These are phyloP conservation scores for barrel medic (Medicago truncatula) DNA, from an alignment of 306 rosid species.

Conservation along the genomic window DNA sequence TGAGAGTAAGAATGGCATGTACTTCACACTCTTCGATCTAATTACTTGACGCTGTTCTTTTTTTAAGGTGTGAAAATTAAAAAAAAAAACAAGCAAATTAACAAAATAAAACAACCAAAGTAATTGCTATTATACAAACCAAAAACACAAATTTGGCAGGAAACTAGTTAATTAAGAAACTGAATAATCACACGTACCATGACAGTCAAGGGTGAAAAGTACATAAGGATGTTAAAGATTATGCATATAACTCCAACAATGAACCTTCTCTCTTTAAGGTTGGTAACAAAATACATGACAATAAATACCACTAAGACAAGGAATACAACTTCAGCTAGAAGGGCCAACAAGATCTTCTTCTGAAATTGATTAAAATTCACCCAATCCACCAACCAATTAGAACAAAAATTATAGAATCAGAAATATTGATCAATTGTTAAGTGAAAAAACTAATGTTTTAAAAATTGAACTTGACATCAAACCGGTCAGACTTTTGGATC, in stretches of 20 bases:
- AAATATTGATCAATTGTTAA: background rate
- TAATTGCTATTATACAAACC: background rate
- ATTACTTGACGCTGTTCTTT: conserved; percentile 63
- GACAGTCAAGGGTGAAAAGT: conserved; percentile 83
- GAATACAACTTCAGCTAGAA: conserved; percentile 54
- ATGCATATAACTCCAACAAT: conserved; percentile 64
- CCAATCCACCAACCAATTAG: background rate
- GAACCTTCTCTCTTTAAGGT: conserved; percentile 37
- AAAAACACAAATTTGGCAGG: background rate
- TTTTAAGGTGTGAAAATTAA: background rate
- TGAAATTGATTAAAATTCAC: conserved; percentile 42
- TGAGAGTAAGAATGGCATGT: conserved; percentile 85
- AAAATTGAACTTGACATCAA: background rate
- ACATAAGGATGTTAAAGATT: conserved; percentile 73
- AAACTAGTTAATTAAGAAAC: background rate
- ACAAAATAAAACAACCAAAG: background rate
- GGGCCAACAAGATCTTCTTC: conserved; percentile 51
- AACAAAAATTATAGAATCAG: background rate
- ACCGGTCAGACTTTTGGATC: background rate
- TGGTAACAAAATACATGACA: conserved; percentile 39
- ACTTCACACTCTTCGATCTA: conserved; percentile 79
- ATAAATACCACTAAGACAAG: conserved; percentile 33
- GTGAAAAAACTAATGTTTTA: background rate
- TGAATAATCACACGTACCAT: conserved; percentile 56
- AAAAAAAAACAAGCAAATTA: background rate